Evolutionary conservation across 768 basidiomycete species (phyloP), one percentile per base, ranked within the genome.

Genomic region (Boletus rubroflammeus): DNA sequence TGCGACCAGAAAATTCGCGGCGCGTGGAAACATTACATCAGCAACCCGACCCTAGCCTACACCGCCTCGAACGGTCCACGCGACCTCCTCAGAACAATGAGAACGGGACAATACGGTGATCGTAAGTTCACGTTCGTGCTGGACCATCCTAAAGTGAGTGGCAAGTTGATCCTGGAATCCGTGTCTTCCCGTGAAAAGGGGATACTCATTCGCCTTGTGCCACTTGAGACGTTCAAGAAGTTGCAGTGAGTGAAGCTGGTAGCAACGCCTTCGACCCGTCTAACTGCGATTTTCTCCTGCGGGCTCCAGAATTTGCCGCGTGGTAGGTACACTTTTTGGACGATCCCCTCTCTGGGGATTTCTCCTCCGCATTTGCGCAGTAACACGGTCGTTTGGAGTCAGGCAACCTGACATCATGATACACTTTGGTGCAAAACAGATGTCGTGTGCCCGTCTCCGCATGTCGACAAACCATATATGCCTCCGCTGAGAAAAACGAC

Each of bases 21-120:
- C 42, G 66, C 64, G 69, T 67, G 70, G 62, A 61, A 72, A 63
- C 31, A 55, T 70, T 70, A 72, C 50, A 57, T 70, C 69, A 70
- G 68, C 66, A 54, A 57, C 23, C 43, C 39, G 45, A 46, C 36
- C 31, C 45, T 32, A 5, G 17, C 31, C 35, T 7, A 19, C 41
- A 54, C 53, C 26, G 52, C 46, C 46, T 29, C 43, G 13, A 25
- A 39, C 21, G 19, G n/a, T n/a, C n/a, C n/a, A 36, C 35, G 36
- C 14, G 34, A n/a, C 34, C 32, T 52, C 34, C 43, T 28, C 25
- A 44, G 26, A 44, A 28, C 9, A 34, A 15, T 14, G 15, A n/a
- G 11, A 17, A 3, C 15, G 47, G 25, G 34, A 36, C 32, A 26
- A 19, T 19, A 48, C 47, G 25, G 47, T 0, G 11, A 48, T n/a